These are phyloP conservation scores for Discostella stelligeroides DNA, from an alignment of 108 stramenopile species.

Conservation along the genomic window DNA sequence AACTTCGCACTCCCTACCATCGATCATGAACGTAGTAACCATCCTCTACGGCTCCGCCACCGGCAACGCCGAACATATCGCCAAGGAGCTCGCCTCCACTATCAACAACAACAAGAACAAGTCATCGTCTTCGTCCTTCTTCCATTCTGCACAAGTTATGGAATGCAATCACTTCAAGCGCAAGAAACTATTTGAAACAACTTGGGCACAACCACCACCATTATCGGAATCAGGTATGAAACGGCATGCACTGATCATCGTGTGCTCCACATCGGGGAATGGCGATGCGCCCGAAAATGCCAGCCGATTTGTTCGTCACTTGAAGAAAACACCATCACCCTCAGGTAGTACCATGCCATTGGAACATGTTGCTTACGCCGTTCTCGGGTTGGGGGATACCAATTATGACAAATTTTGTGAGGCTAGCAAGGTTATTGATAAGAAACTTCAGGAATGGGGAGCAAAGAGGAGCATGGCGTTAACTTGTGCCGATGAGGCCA, in stretches of 20 bases:
- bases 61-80: slow-evolving; percentile 85
- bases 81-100: slow-evolving; percentile 63
- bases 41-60: slow-evolving; percentile 88
- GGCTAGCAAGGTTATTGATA: slow-evolving; percentile 66
- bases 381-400: slow-evolving; percentile 89
- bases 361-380: slow-evolving; percentile 59
- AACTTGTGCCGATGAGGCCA: slow-evolving; percentile 90
- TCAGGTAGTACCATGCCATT: slow-evolving; percentile 51
- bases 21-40: too few relatives aligned
- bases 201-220: slow-evolving; percentile 33
- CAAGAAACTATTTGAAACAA: slow-evolving; percentile 34
- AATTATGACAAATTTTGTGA: slow-evolving; percentile 92
- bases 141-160: slow-evolving; percentile 55
- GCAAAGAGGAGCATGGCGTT: slow-evolving; percentile 57
- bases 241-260: slow-evolving; percentile 60
- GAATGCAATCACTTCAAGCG: slow-evolving; percentile 71
- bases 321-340: slow-evolving; percentile 62
- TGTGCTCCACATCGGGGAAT: slow-evolving; percentile 91
- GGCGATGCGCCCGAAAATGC: slow-evolving; percentile 93
- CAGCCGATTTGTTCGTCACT: slow-evolving; percentile 69
- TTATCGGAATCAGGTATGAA: not conserved
- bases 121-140: not conserved
- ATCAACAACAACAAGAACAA: slow-evolving; percentile 23
- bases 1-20: too few relatives aligned
- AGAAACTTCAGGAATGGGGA: slow-evolving; percentile 68